Base-by-base conservation (phyloP, 352 stramenopile species). In the Phytophthora cajani region DNA sequence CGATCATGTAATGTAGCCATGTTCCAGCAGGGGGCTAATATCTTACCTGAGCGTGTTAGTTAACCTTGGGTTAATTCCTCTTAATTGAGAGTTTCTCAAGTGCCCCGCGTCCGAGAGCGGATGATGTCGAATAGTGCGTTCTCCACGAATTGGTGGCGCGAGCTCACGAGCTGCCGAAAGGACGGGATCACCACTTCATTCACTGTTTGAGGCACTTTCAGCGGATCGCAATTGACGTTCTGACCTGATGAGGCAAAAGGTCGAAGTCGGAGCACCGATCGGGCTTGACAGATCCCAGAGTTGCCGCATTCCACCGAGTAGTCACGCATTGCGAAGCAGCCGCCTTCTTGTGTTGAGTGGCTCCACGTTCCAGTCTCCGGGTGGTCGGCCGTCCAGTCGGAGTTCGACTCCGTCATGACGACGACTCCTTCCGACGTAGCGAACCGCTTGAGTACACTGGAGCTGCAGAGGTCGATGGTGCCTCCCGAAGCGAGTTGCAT, bases 361-460 rank as follows among this genome's bases (percentile, higher is more conserved):
- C 54, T 33, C 33, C 54, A 50, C 5, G n/a, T 50, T 4, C 36
- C 44, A 1, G 32, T 19, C 10, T 25, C 19, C 19, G 33, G 32
- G 14, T 33, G 44, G 5, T 25, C 44, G n/a, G n/a, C 19, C 5
- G 32, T 60, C 54, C 54, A 60, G 10, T 36, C 32, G 1, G 53
- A 49, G n/a, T 72, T 30, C 27, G 27, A 30, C 27, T 30, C 53
- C 3, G 14, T 40, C 44, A 67, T 25, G 8, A 72, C 11, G 30
- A 46, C 52, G 27, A 52, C 10, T 16, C 58, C 65, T n/a, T 59
- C 4, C 9, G 56, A 2, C 25, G 51, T 62, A 25, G 62, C 40
- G 23, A 64, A 65, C 1, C 70, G 65, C 57, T 74, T 78, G 7
- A 71, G 32, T 1, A 74, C 60, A n/a, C 36, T 51, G 25, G 58